These are phyloP conservation scores for Oryza longistaminata DNA, from an alignment of 176 grass and related monocot genomes.

Conservation along the genomic window DNA sequence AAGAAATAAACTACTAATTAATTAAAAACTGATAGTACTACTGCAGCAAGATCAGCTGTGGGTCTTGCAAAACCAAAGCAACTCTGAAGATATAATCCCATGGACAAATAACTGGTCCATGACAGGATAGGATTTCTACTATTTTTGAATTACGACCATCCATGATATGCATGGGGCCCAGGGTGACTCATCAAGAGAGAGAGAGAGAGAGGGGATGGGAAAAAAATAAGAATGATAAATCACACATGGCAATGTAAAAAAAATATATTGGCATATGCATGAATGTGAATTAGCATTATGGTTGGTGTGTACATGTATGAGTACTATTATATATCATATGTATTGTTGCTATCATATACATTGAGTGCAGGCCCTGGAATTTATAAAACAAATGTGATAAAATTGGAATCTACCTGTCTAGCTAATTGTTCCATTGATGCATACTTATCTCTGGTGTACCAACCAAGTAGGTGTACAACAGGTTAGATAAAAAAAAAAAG, in stretches of 20 bases:
- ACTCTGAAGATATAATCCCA: neutral
- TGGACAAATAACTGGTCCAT: conserved; percentile 30
- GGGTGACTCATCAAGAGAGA: conserved; percentile 21
- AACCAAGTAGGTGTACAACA: conserved; percentile 38
- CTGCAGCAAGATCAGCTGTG: conserved; percentile 18
- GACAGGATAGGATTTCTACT: conserved; percentile 37
- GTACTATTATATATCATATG: neutral
- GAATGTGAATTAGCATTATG: conserved; percentile 12
- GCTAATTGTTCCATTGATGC: neutral
- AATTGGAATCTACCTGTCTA: conserved; percentile 11
- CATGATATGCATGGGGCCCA: conserved; percentile 43
- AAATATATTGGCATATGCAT: neutral
- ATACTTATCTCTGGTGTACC: conserved; percentile 26
- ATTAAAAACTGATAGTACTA: neutral
- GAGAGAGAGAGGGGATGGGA: neutral
- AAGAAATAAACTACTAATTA: neutral
- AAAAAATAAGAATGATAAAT: neutral
- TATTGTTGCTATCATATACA: neutral
- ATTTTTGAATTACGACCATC: conserved; percentile 46
- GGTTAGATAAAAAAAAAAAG: conserved; percentile 43
- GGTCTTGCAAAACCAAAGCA: conserved; percentile 6
- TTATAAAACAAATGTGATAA: conserved; percentile 3
- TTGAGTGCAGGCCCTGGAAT: neutral
- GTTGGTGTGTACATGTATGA: conserved; percentile 24
- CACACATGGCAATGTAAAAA: conserved; percentile 19